Base-by-base conservation (phyloP, 306 rosid species). In the Glycine tomentella region DNA sequence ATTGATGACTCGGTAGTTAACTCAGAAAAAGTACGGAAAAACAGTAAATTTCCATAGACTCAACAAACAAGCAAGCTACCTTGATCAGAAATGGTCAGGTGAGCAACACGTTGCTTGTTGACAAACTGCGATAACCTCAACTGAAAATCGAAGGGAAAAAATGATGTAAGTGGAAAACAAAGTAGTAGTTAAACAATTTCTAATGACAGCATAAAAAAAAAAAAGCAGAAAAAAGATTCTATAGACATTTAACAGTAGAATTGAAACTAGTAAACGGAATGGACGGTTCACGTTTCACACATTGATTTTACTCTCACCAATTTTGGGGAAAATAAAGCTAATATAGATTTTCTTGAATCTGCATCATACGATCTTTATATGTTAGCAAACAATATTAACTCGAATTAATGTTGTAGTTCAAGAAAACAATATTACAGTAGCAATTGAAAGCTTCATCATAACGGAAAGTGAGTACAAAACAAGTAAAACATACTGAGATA, bases 91-190 rank as follows among this genome's bases (percentile, higher is more conserved):
- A 82, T 85, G 66, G 68, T 80, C 80, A 75, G 83, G 81, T 79
- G 87, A 81, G 80, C 81, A 79, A 67, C 86, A 59, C 68, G 80
- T 79, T 76, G 87, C 69, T 76, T 88, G 82, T 81, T 78, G 59
- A 68, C 76, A 68, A 84, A 83, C 69, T 20, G 91, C 34, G 95
- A 80, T 55, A 88, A 82, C 70, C 86, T 87, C 78, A 88, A 70
- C 99, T 95, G 95, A 71, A 83, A 61, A 88, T 70, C 72, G 69
- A 79, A 83, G 40, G 61, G 87, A 84, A 74, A 76, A 78, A 62
- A 38, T 57, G 25, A 68, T 25, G 16, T 34, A 48, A 84, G 88
- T 13, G 36, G 42, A 80, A 79, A 62, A 49, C 31, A 65, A 70
- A 2, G 50, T 4, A 64, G 68, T 65, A 59, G 11, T 57, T 57